phyloP scores from a whole-genome alignment of 805 yeast species.

The Ogataea paraovalis region DNA sequence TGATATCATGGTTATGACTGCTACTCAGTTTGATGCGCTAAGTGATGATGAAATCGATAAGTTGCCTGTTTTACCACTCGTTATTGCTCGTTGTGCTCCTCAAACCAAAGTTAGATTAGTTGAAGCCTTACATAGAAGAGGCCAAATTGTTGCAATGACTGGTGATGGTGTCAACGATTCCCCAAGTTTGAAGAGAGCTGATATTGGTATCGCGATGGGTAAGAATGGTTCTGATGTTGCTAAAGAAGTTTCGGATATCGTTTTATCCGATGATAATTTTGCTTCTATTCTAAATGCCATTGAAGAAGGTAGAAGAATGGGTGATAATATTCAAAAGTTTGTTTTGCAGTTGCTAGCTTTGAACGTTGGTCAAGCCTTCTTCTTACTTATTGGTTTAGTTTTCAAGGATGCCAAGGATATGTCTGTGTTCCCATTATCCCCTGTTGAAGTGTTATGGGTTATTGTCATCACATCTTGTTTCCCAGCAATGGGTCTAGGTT shows the following conservation, averaged over 20 bases:
- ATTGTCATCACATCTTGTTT: slow-evolving; percentile 75
- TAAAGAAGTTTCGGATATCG: slow-evolving; percentile 78
- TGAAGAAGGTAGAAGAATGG: slow-evolving; percentile 79
- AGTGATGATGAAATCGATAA: slow-evolving; percentile 57
- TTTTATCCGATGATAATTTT: slow-evolving; percentile 71
- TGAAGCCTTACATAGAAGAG: slow-evolving; percentile 65
- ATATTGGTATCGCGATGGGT: slow-evolving; percentile 85
- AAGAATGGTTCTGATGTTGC: slow-evolving; percentile 79
- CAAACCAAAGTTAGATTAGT: slow-evolving; percentile 79
- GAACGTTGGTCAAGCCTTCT: slow-evolving; percentile 68
- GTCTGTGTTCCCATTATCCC: slow-evolving; percentile 80
- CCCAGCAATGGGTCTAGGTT: slow-evolving; percentile 81
- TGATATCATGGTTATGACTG: slow-evolving; percentile 70
- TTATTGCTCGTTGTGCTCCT: slow-evolving; percentile 81
- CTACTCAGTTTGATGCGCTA: slow-evolving; percentile 62
- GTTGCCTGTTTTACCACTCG: slow-evolving; percentile 66
- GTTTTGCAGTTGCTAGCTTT: slow-evolving; percentile 69
- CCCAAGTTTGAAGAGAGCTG: slow-evolving; percentile 71
- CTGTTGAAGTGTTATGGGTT: slow-evolving; percentile 78
- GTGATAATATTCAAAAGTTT: slow-evolving; percentile 73
- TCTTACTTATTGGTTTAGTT: slow-evolving; percentile 67
- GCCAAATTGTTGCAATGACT: slow-evolving; percentile 71
- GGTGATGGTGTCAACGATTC: slow-evolving; percentile 85
- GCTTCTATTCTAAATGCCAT: slow-evolving; percentile 75
- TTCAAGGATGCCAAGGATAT: slow-evolving; percentile 57